phyloP scores from a whole-genome alignment of 2,329 filamentous ascomycete species.

The Sclerotinia glacialis region DNA sequence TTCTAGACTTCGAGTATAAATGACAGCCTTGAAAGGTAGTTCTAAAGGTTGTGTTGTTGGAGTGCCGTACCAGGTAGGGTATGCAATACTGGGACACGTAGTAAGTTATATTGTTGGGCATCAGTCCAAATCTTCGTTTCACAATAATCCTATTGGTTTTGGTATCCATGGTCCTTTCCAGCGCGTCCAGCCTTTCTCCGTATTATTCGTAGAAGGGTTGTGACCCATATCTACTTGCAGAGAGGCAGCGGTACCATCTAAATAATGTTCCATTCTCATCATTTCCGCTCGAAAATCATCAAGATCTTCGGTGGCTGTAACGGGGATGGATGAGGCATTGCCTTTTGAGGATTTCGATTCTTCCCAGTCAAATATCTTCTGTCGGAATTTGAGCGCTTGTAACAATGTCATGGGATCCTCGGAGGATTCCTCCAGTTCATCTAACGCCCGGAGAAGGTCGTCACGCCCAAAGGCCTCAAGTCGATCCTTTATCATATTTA shows the following conservation, averaged over 20 bases:
- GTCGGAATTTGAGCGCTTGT: conserved; percentile 43
- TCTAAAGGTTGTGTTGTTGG: neutral
- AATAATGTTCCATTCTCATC: conserved; percentile 27
- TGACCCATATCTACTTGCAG: neutral
- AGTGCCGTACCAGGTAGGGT: neutral
- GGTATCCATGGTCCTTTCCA: conserved; percentile 29
- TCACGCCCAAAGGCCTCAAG: conserved; percentile 28
- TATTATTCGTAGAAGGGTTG: neutral
- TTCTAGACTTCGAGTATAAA: neutral
- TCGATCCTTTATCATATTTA: conserved; percentile 25
- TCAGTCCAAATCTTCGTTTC: neutral
- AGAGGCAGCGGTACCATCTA: conserved; percentile 12
- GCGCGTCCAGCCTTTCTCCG: conserved; percentile 19
- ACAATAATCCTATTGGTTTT: conserved; percentile 28
- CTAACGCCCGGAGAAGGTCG: conserved; percentile 29
- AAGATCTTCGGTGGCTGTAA: conserved; percentile 18
- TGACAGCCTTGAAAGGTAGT: neutral
- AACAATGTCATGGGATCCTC: conserved; percentile 29
- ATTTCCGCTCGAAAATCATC: conserved; percentile 31
- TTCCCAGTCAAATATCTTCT: conserved; percentile 40
- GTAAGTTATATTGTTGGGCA: neutral
- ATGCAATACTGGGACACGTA: neutral
- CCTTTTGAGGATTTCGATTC: neutral
- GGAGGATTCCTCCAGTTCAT: conserved; percentile 28
- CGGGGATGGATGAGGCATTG: neutral